These are phyloP conservation scores for Apiospora hydei DNA, from an alignment of 2,329 filamentous ascomycete species.

Conservation along the genomic window DNA sequence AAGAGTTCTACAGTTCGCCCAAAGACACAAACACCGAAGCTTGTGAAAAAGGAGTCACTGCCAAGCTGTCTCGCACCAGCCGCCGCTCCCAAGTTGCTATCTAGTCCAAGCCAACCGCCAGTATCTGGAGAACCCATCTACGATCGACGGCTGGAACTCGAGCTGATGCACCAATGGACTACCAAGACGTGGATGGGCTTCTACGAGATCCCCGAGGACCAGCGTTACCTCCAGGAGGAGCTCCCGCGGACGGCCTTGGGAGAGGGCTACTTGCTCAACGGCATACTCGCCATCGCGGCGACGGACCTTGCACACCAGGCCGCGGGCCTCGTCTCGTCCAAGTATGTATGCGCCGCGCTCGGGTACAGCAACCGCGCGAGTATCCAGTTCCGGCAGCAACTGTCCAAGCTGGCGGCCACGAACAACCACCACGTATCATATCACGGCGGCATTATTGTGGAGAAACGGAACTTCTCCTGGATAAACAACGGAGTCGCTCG, in stretches of 20 bases:
- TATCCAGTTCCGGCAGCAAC: neutral
- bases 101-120: neutral
- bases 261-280: conserved; percentile 20
- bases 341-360: conserved; percentile 10
- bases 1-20: neutral
- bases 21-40: neutral
- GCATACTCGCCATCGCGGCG: conserved; percentile 17
- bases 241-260: conserved; percentile 7
- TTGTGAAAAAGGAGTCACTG: neutral
- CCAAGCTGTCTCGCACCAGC: neutral
- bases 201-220: conserved; percentile 18
- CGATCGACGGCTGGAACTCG: conserved; percentile 1
- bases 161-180: conserved; percentile 23
- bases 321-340: neutral
- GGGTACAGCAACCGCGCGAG: conserved; percentile 10
- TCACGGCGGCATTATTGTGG: neutral
- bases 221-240: conserved; percentile 7
- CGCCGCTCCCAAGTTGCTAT: neutral
- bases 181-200: conserved; percentile 12
- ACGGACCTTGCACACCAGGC: conserved; percentile 11
- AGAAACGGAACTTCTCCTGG: neutral
- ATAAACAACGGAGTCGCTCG: neutral
- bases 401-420: neutral
- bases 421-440: conserved; percentile 12
- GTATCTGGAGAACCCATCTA: neutral